Conservation (phyloP, 257 asterid genomes). For the Solanum virginianum region DNA sequence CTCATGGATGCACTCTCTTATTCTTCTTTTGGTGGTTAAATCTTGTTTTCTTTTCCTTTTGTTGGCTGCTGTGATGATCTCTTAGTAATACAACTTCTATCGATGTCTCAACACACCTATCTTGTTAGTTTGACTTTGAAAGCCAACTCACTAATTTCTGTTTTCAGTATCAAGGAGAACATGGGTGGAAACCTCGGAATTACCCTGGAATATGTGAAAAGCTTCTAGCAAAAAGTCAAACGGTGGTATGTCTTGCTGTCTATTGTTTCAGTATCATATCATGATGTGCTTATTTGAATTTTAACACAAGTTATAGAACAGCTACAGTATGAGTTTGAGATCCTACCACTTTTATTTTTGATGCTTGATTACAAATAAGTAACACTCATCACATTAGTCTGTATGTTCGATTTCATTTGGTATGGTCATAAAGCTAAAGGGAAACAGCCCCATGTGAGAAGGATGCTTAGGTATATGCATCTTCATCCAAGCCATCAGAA, state of each 20-base stretch:
- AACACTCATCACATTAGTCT: not conserved
- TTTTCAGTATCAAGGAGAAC: conserved; percentile 90
- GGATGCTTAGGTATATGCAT: not conserved
- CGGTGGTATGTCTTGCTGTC: conserved; percentile 52
- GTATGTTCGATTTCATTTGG: not conserved
- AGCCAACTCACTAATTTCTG: conserved; percentile 3
- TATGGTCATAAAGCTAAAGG: not conserved
- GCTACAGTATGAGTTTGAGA: not conserved
- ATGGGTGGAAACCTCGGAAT: conserved; percentile 76
- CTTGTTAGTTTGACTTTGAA: not conserved
- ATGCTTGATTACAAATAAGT: not conserved
- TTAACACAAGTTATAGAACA: not conserved
- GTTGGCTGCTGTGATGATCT: not conserved
- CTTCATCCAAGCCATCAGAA: not conserved
- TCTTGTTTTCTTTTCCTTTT: not conserved
- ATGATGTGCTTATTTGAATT: not conserved
- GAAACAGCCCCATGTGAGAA: not conserved
- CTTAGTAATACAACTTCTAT: not conserved
- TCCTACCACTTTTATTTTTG: not conserved
- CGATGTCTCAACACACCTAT: not conserved
- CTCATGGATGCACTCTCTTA: not conserved
- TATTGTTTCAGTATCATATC: not conserved
- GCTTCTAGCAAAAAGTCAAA: conserved; percentile 85
- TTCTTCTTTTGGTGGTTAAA: not conserved
- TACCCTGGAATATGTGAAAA: conserved; percentile 85